phyloP scores from a whole-genome alignment of 768 basidiomycete species.

The Tylopilus felleus region DNA sequence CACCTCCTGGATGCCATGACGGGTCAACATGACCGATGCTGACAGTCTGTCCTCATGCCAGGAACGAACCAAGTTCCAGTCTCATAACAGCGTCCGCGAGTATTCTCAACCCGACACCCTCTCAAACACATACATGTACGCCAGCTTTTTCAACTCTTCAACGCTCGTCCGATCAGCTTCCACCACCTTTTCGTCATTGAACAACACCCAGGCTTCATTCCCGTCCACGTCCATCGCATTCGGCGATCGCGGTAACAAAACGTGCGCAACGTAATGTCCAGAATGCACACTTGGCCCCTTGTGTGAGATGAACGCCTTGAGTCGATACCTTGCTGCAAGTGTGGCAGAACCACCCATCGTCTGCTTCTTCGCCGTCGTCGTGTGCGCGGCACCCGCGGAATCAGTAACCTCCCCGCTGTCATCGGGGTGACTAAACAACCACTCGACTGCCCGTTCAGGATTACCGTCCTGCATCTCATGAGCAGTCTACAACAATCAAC shows the following conservation, averaged over 20 bases:
- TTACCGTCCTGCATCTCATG: conserved; percentile 54
- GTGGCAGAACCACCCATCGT: conserved; percentile 43
- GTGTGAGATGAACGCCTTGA: conserved; percentile 96
- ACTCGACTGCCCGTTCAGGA: conserved; percentile 86
- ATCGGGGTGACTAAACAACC: conserved; percentile 93
- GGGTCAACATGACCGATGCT: neutral
- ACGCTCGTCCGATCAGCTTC: conserved; percentile 83
- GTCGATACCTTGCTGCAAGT: conserved; percentile 72
- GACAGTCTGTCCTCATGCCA: neutral
- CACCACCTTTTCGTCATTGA: conserved; percentile 96
- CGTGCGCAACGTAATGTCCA: conserved; percentile 88
- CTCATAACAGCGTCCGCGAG: no score
- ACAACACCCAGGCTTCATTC: conserved; percentile 75
- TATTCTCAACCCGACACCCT: conserved; percentile 13
- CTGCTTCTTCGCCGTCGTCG: conserved; percentile 11
- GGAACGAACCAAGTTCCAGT: neutral
- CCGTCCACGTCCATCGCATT: conserved; percentile 30
- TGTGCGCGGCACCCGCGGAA: conserved; percentile 19
- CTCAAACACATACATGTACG: conserved; percentile 95
- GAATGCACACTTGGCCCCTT: conserved; percentile 96
- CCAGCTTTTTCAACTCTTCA: conserved; percentile 72
- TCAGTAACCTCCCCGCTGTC: conserved; percentile 65
- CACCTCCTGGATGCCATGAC: no score
- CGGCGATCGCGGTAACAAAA: conserved; percentile 33
- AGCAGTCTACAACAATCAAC: neutral